These are phyloP conservation scores for Guyanaporus albipodus DNA, from an alignment of 768 basidiomycete species.

Conservation along the genomic window DNA sequence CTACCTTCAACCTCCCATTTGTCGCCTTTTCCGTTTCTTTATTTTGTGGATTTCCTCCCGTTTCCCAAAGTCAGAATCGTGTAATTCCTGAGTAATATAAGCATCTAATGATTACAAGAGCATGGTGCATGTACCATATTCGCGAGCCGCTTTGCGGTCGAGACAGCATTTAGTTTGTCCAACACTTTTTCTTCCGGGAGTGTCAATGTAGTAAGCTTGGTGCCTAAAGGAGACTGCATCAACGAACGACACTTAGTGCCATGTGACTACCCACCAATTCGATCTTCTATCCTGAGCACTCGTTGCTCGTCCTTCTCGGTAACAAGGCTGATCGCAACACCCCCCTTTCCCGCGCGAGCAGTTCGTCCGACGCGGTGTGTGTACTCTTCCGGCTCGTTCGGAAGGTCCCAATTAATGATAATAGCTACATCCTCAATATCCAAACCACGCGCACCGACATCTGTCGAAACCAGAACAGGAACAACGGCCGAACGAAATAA, in stretches of 20 bases:
- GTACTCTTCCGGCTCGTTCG: slow-evolving; percentile 87
- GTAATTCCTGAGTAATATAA: slow-evolving; percentile 57
- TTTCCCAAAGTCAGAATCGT: slow-evolving; percentile 86
- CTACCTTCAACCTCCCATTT: slow-evolving; percentile 1
- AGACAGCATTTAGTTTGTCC: slow-evolving; percentile 83
- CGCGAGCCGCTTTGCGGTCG: slow-evolving; percentile 87
- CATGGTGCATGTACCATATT: slow-evolving; percentile 65
- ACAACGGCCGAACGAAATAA: slow-evolving; percentile 83
- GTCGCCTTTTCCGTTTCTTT: slow-evolving; percentile 39
- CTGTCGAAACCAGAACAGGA: slow-evolving; percentile 90
- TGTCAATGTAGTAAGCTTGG: slow-evolving; percentile 66
- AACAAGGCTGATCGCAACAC: slow-evolving; percentile 90
- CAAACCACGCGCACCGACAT: slow-evolving; percentile 91
- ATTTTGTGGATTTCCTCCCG: slow-evolving; percentile 78
- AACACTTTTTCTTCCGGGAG: slow-evolving; percentile 80
- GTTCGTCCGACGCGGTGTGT: slow-evolving; percentile 94
- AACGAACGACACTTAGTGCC: background rate
- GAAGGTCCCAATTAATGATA: slow-evolving; percentile 97
- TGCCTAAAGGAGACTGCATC: slow-evolving; percentile 43
- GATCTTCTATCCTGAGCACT: slow-evolving; percentile 76
- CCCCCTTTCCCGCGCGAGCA: slow-evolving; percentile 84
- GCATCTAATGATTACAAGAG: background rate
- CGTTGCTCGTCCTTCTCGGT: slow-evolving; percentile 90
- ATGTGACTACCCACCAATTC: slow-evolving; percentile 62
- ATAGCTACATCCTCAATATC: slow-evolving; percentile 96